Evolutionary conservation across 2,329 filamentous ascomycete genomes (phyloP).

Genomic region (Biscogniauxia mediterranea): DNA sequence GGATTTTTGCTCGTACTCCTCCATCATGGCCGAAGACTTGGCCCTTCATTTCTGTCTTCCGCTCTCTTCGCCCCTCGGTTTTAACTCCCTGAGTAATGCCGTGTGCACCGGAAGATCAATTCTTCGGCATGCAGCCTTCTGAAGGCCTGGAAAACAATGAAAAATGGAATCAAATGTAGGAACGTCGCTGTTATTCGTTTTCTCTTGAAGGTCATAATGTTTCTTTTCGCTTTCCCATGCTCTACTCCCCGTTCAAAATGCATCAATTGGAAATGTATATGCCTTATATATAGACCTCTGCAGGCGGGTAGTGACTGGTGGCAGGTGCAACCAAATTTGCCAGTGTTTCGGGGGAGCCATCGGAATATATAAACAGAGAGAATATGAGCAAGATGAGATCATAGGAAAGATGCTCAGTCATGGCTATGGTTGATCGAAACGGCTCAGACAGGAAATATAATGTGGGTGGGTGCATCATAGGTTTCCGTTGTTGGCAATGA

Average conservation of each 20-base stretch:
- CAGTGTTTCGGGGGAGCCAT: not conserved
- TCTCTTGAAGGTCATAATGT: not conserved
- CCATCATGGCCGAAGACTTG: not conserved
- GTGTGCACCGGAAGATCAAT: not conserved
- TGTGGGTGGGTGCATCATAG: slow-evolving; percentile 7
- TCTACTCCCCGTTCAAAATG: not conserved
- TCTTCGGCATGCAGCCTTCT: not conserved
- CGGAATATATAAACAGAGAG: not conserved
- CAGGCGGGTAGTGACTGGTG: not conserved
- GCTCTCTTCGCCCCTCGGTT: no score
- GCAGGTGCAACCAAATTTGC: not conserved
- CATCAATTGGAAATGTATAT: not conserved
- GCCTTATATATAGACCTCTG: not conserved
- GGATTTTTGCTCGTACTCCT: not conserved
- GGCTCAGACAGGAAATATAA: not conserved
- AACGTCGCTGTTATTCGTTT: not conserved
- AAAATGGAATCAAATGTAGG: not conserved
- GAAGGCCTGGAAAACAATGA: not conserved
- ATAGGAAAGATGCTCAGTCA: not conserved
- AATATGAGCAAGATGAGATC: not conserved
- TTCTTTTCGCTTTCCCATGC: not conserved
- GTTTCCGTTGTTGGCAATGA: slow-evolving; percentile 58
- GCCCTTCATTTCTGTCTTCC: no score
- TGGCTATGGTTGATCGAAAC: not conserved
- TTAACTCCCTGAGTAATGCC: not conserved